Evolutionary conservation across 495 filamentous ascomycete genomes (phyloP).

Genomic region (Aspergillus mulundensis): DNA sequence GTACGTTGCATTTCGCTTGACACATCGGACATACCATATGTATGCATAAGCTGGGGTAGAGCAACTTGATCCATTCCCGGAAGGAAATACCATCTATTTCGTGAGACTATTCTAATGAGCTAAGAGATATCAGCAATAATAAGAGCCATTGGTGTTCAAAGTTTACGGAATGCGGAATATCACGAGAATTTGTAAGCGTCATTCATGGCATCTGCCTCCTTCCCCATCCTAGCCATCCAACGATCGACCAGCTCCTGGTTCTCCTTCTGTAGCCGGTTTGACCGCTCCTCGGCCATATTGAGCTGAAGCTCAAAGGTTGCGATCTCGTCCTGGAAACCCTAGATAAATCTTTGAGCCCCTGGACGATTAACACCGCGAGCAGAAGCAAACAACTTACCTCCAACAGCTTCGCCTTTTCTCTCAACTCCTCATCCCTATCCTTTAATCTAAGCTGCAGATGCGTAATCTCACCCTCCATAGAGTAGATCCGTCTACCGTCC

Average conservation of each 20-base stretch:
- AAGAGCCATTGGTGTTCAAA: background rate
- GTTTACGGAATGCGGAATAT: background rate
- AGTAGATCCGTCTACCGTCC: conserved; percentile 54
- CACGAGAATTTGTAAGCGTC: conserved; percentile 48
- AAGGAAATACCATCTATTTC: background rate
- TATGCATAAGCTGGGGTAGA: background rate
- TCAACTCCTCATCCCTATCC: conserved; percentile 82
- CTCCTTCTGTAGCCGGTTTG: conserved; percentile 65
- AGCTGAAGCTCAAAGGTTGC: conserved; percentile 80
- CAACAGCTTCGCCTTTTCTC: conserved; percentile 73
- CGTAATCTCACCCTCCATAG: conserved; percentile 60
- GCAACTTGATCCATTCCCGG: background rate
- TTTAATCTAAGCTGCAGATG: conserved; percentile 58
- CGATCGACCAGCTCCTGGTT: conserved; percentile 84
- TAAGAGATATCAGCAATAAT: background rate
- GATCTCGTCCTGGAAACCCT: conserved; percentile 89
- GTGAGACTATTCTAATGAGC: background rate
- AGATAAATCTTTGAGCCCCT: too few relatives aligned
- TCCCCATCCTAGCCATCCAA: conserved; percentile 82
- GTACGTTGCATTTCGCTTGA: background rate
- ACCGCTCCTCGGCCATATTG: conserved; percentile 74
- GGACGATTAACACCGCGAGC: too few relatives aligned
- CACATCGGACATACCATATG: background rate
- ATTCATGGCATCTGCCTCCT: conserved; percentile 89
- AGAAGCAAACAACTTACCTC: conserved; percentile 52